Evolutionary conservation across 306 rosid genomes (phyloP).

Genomic region (Pueraria montana): DNA sequence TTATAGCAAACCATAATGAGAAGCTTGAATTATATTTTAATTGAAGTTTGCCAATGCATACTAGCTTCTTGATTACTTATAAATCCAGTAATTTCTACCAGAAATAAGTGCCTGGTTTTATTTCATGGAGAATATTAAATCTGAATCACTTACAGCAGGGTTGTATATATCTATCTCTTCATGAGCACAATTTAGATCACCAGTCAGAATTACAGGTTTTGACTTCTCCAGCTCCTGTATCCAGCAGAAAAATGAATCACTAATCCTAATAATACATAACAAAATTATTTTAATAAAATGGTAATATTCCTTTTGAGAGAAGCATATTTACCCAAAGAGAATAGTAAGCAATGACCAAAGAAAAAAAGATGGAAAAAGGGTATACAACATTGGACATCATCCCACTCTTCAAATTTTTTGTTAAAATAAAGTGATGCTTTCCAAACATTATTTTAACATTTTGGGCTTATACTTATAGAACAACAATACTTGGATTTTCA

Average conservation of each 20-base stretch:
- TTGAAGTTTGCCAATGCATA: slow-evolving; percentile 26
- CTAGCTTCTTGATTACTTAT: slow-evolving; percentile 5
- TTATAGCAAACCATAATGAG: neutral
- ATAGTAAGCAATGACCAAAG: neutral
- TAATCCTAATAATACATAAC: slow-evolving; percentile 21
- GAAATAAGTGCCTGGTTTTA: slow-evolving; percentile 14
- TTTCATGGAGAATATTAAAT: slow-evolving; percentile 36
- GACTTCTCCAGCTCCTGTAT: slow-evolving; percentile 91
- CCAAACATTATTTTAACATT: slow-evolving; percentile 19
- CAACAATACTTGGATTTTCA: neutral
- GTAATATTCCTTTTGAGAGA: slow-evolving; percentile 17
- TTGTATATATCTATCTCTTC: slow-evolving; percentile 93
- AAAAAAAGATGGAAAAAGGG: neutral
- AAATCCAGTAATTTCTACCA: slow-evolving; percentile 33
- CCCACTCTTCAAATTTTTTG: neutral
- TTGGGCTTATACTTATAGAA: neutral
- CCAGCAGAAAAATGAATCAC: slow-evolving; percentile 46
- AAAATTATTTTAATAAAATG: slow-evolving; percentile 1
- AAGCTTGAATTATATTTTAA: neutral
- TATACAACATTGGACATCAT: slow-evolving; percentile 34
- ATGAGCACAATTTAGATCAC: slow-evolving; percentile 97
- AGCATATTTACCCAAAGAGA: slow-evolving; percentile 16
- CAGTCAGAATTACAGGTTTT: slow-evolving; percentile 92
- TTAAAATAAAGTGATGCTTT: slow-evolving; percentile 15
- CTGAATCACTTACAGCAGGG: slow-evolving; percentile 79